phyloP scores from a whole-genome alignment of 2,329 filamentous ascomycete species.

The Coniochaeta prunicola region DNA sequence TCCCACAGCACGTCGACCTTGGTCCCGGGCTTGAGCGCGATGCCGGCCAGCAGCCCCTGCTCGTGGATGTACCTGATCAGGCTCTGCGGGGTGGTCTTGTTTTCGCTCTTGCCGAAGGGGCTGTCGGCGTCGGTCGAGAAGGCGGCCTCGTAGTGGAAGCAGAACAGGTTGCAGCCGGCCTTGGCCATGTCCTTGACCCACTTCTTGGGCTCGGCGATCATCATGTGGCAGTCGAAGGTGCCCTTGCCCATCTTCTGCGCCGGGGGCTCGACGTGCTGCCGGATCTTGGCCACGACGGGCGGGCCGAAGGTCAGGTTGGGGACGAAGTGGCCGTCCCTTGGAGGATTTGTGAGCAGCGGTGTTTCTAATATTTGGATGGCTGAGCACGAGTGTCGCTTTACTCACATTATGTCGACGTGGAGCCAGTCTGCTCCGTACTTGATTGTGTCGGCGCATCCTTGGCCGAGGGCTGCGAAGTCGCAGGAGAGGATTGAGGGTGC shows the following conservation, averaged over 20 bases:
- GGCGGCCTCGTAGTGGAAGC: conserved; percentile 98
- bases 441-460: conserved; percentile 82
- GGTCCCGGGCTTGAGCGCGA: conserved; percentile 92
- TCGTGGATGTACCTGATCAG: conserved; percentile 88
- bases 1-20: conserved; percentile 88
- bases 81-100: conserved; percentile 73
- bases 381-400: background rate
- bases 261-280: conserved; percentile 74
- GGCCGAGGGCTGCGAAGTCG: conserved; percentile 84
- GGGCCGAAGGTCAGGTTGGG: conserved; percentile 97
- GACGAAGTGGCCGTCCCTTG: conserved; percentile 95
- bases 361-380: conserved; percentile 1
- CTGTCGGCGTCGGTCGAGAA: conserved; percentile 78
- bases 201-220: conserved; percentile 98
- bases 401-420: conserved; percentile 83
- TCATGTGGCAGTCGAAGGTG: conserved; percentile 99
- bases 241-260: conserved; percentile 65
- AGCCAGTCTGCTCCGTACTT: conserved; percentile 84
- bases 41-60: conserved; percentile 79
- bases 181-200: conserved; percentile 95
- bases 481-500: conserved; percentile 97
- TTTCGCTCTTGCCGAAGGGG: conserved; percentile 61
- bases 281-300: conserved; percentile 90
- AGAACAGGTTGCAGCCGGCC: conserved; percentile 96
- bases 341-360: background rate